phyloP scores from a whole-genome alignment of 805 yeast genomes.

The Huiozyma sinensis region DNA sequence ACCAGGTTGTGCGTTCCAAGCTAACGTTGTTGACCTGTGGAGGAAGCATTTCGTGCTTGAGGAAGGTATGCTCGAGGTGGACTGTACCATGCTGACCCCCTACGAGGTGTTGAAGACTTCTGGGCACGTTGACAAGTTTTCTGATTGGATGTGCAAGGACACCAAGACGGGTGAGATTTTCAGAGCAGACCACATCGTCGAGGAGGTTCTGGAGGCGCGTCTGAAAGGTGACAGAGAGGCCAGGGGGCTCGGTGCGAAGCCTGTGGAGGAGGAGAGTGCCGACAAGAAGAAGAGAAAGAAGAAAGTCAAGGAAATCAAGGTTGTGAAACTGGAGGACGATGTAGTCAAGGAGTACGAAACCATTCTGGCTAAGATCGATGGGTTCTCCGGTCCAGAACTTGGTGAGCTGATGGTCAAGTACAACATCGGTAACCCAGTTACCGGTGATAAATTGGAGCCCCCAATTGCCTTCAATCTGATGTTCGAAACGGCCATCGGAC shows the following conservation, averaged over 20 bases:
- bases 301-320: slow-evolving; percentile 92
- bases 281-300: slow-evolving; percentile 90
- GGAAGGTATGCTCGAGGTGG: slow-evolving; percentile 98
- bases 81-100: slow-evolving; percentile 96
- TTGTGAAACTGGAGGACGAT: slow-evolving; percentile 72
- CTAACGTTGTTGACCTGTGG: slow-evolving; percentile 90
- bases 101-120: slow-evolving; percentile 96
- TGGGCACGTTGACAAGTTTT: slow-evolving; percentile 97
- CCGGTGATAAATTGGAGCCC: slow-evolving; percentile 73
- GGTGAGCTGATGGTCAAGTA: slow-evolving; percentile 80
- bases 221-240: slow-evolving; percentile 96
- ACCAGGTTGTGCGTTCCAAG: slow-evolving; percentile 97
- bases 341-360: slow-evolving; percentile 72
- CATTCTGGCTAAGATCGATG: slow-evolving; percentile 88
- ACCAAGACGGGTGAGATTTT: slow-evolving; percentile 93
- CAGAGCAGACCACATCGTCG: slow-evolving; percentile 96
- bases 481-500: slow-evolving; percentile 99
- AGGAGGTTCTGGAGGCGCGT: slow-evolving; percentile 93
- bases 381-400: slow-evolving; percentile 83
- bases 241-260: slow-evolving; percentile 61
- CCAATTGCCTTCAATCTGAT: slow-evolving; percentile 95
- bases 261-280: slow-evolving; percentile 55
- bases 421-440: slow-evolving; percentile 83
- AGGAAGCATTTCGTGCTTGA: slow-evolving; percentile 94
- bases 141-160: slow-evolving; percentile 99